Evolutionary conservation across 129 eudicot genomes (phyloP), one percentile per base, ranked within the genome.

Genomic region (Escallonia herrerae): DNA sequence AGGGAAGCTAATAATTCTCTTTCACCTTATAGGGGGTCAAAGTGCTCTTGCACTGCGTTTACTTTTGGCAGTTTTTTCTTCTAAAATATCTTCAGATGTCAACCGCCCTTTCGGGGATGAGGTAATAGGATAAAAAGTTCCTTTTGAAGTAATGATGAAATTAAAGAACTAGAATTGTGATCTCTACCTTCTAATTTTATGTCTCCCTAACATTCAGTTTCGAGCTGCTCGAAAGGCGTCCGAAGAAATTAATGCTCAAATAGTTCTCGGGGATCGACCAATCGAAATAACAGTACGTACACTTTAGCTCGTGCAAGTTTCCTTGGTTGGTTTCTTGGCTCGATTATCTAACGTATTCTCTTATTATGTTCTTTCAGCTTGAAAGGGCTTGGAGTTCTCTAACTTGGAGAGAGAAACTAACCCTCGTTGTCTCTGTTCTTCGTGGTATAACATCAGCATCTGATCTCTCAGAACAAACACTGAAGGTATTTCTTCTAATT

Each of bases 371-470:
- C 4, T 76, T 75, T 67, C 80, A 93, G 96, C 96, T 88, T 49
- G 87, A 93, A 62, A 81, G 99, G 76, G 96, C 99, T 1, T 93
- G 99, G 99, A 86, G 75, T 81, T 81, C 99, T 2, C 80, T 93
- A n/a, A 93, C 67, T 41, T 93, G 87, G 93, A 70, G 52, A 22
- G 96, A 93, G 74, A 93, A 86, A 69, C 74, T 89, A 72, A 82
- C 78, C 72, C 82, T 89, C 6, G 53, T 89, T 45, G 58, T 71
- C 51, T 72, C 87, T 39, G 87, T 89, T 56, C 55, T 83, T 64
- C 70, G 89, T 79, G 95, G 93, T 49, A 89, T 93, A 72, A 66
- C 95, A 8, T 52, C 91, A 58, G 59, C 82, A 8, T 56, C 96
- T 10, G 80, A 81, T 53, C 48, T 74, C 14, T 83, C 91, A 67